These are phyloP conservation scores for Calycina herbarum DNA, from an alignment of 2,329 filamentous ascomycete species.

Conservation along the genomic window DNA sequence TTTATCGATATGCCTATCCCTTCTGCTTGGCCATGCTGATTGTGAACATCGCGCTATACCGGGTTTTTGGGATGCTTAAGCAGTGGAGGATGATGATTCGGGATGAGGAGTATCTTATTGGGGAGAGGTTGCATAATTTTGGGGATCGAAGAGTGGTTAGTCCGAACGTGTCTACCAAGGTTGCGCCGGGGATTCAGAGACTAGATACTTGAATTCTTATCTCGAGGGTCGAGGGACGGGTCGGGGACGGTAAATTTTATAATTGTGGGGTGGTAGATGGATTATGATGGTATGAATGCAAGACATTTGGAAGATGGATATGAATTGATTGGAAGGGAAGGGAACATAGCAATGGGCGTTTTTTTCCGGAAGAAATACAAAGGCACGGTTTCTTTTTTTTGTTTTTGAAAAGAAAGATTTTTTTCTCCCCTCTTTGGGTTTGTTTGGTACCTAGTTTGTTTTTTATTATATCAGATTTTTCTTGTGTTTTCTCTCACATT, in stretches of 20 bases:
- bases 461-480: no score
- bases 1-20: conserved; percentile 75
- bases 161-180: conserved; percentile 15
- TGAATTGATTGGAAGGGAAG: neutral
- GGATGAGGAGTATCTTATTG: conserved; percentile 95
- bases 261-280: neutral
- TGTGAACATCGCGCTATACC: conserved; percentile 52
- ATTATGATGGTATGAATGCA: neutral
- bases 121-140: conserved; percentile 93
- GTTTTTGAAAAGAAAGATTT: neutral
- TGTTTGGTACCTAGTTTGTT: no score
- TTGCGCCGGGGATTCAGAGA: conserved; percentile 26
- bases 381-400: neutral
- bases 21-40: conserved; percentile 40
- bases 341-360: neutral
- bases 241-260: neutral
- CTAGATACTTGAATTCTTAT: conserved; percentile 29
- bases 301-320: neutral
- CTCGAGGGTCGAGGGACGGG: neutral
- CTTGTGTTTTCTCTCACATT: no score
- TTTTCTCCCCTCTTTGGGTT: no score
- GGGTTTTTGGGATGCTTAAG: conserved; percentile 61
- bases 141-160: conserved; percentile 48
- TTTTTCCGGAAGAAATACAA: neutral
- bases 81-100: conserved; percentile 80